Evolutionary conservation across 768 basidiomycete genomes (phyloP).

Genomic region (Crucibulum laeve): DNA sequence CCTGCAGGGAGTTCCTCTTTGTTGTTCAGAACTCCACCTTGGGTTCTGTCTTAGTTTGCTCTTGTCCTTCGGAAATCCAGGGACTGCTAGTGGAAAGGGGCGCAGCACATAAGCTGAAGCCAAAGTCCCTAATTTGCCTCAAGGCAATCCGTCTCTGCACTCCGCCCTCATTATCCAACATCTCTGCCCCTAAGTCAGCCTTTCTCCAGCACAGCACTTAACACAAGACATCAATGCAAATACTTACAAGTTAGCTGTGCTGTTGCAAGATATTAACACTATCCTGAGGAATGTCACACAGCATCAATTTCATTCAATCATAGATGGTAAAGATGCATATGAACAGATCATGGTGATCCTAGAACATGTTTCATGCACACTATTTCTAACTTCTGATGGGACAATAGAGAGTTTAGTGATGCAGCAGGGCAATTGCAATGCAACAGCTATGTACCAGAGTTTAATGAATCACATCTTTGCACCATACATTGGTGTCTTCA

Average conservation of each 20-base stretch:
- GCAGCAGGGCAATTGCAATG: slow-evolving; percentile 21
- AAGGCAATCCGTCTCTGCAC: no score
- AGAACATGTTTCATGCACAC: slow-evolving; percentile 14
- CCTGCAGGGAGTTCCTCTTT: no score
- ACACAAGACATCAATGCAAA: slow-evolving; percentile 27
- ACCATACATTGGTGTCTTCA: slow-evolving; percentile 17
- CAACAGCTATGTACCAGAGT: slow-evolving; percentile 30
- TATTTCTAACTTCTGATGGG: slow-evolving; percentile 29
- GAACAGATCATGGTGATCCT: slow-evolving; percentile 22
- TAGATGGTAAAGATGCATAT: slow-evolving; percentile 28
- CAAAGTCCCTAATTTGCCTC: no score
- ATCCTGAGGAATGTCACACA: slow-evolving; percentile 13
- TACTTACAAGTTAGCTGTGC: slow-evolving; percentile 18
- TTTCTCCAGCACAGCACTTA: no score
- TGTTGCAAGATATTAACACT: slow-evolving; percentile 11
- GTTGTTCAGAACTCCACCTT: no score
- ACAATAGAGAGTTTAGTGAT: slow-evolving; percentile 34
- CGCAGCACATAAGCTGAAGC: no score
- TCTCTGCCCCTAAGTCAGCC: no score
- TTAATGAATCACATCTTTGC: slow-evolving; percentile 34
- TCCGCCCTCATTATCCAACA: no score
- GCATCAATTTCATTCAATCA: slow-evolving; percentile 17
- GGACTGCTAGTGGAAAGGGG: no score
- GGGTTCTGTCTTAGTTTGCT: no score
- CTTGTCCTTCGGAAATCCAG: no score